A percentile compares a stretch with the other conserved stretches of the same genome.
phyloP scores from a whole-genome alignment of 2,329 filamentous ascomycete genomes.

The Colletotrichum truncatum region DNA sequence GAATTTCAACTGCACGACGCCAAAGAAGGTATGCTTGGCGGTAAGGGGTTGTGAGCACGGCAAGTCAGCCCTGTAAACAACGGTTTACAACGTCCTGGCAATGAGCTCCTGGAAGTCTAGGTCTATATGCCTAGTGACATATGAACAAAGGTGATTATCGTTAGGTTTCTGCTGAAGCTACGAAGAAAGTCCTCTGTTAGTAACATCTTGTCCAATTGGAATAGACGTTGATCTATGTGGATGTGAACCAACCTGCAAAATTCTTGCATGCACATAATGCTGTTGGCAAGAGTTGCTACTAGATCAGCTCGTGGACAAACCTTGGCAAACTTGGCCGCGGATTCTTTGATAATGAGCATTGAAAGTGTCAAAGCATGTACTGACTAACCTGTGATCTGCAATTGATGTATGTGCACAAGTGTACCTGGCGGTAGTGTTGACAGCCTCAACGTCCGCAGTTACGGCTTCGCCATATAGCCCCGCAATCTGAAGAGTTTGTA shows the following conservation, averaged over 20 bases:
- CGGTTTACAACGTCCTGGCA: slow-evolving; percentile 48
- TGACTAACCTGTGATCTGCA: slow-evolving; percentile 77
- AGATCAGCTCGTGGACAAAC: no score
- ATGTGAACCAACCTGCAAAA: slow-evolving; percentile 67
- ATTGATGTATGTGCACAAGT: slow-evolving; percentile 61
- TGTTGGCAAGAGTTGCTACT: slow-evolving; percentile 69
- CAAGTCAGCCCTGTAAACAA: slow-evolving; percentile 42
- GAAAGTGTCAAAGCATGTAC: slow-evolving; percentile 73
- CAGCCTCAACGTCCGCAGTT: slow-evolving; percentile 39
- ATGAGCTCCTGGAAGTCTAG: slow-evolving; percentile 61
- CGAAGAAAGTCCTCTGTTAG: slow-evolving; percentile 42
- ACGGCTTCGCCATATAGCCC: slow-evolving; percentile 41
- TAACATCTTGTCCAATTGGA: slow-evolving; percentile 64
- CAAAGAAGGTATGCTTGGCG: slow-evolving; percentile 43
- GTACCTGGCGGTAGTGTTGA: slow-evolving; percentile 44
- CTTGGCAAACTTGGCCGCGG: slow-evolving; percentile 73
- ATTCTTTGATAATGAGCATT: no score
- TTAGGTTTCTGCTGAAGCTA: slow-evolving; percentile 51
- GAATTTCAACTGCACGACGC: slow-evolving; percentile 46
- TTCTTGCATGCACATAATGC: slow-evolving; percentile 68
- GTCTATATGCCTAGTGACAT: slow-evolving; percentile 60
- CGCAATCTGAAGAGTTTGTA: slow-evolving; percentile 47
- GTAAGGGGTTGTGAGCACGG: slow-evolving; percentile 39
- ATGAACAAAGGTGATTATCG: slow-evolving; percentile 56
- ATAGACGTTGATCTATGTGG: slow-evolving; percentile 70